Conservation (phyloP, 257 asterid species). For the Solanum peruvianum region DNA sequence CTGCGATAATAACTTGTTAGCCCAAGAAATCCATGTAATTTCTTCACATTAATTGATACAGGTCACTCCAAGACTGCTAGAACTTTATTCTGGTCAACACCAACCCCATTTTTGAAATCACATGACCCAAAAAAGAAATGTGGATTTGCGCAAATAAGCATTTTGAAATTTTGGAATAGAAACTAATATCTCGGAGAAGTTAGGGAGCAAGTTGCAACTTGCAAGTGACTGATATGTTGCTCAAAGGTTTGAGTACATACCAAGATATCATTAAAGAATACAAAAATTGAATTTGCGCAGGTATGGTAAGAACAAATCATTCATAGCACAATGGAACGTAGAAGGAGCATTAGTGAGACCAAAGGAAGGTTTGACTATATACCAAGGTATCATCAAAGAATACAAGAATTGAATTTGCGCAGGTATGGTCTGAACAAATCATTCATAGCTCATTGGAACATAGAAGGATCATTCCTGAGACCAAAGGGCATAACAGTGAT, state of each 20-base stretch:
- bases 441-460: neutral
- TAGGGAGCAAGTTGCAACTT: neutral
- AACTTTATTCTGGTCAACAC: neutral
- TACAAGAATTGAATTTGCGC: neutral
- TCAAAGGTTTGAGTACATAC: neutral
- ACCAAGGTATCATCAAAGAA: neutral
- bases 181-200: neutral
- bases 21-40: neutral
- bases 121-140: neutral
- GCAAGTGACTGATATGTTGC: neutral
- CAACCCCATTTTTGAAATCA: neutral
- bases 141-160: neutral
- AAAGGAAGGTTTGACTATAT: neutral
- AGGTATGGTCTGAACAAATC: neutral
- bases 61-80: neutral
- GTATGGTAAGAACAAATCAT: neutral
- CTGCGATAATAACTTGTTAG: neutral
- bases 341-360: neutral
- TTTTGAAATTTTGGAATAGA: neutral
- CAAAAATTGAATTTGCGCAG: neutral
- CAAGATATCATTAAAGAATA: neutral
- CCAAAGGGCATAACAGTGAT: neutral
- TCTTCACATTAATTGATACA: neutral
- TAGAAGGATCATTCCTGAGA: neutral
- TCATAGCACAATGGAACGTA: neutral